Base-by-base conservation (phyloP, 148 eudicot species). In the Amaranthus palmeri region DNA sequence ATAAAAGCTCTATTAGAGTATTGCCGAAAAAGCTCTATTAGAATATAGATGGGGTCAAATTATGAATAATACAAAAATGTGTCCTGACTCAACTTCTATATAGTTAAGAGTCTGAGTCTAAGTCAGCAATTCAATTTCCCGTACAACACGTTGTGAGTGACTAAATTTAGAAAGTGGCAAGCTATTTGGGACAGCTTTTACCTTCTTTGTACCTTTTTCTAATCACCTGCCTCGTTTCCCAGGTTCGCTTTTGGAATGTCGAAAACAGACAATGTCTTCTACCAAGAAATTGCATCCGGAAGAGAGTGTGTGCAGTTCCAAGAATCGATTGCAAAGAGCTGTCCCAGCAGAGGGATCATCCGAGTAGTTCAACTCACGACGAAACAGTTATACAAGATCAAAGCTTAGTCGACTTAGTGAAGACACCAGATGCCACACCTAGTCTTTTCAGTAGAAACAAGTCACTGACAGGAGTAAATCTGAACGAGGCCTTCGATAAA, bases 171-270 rank as follows among this genome's bases (percentile, higher is more conserved):
- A 25, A 25, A 25, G 36, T 25, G 36, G 36, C 36, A 25, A 25
- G 2, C 36, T 25, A 25, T 25, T 25, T 2, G 36, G 36, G 36
- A 25, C 36, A 25, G 36, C 36, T 25, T 25, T 25, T 25, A 25
- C 36, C 36, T 25, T 0, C 36, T 25, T 0, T 25, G 36, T 25
- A 25, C 36, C 36, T 25, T 25, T 25, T 25, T 25, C n/a, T 25
- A 2, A 25, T 25, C 36, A 25, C 36, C 36, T 7, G 45, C 52
- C 17, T 60, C 46, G 65, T 43, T 18, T 76, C 63, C 18, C 67
- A 95, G 99, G 97, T 91, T 54, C 90, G 93, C 3, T 78, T 88
- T 79, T 91, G 99, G 99, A 85, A 84, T 72, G 76, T 86, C 52
- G 75, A 81, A 51, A 81, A 78, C 71, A 86, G 88, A 74, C 84